Base-by-base conservation (phyloP, 23 red algal genomes). In the Porphyridium purpureum region DNA sequence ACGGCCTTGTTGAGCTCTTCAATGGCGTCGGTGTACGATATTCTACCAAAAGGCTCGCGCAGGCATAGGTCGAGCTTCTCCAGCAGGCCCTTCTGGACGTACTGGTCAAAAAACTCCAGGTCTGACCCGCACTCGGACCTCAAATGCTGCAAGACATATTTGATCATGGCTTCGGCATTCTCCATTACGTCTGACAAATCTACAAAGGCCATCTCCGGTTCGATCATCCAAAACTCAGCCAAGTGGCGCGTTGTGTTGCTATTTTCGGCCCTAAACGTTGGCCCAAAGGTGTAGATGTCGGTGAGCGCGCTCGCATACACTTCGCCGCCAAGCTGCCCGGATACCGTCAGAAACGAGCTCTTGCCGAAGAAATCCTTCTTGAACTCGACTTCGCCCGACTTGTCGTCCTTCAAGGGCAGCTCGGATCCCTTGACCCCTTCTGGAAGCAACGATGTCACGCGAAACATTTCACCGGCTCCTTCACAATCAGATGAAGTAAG, bases 151-250 rank as follows among this genome's bases (percentile, higher is more conserved):
- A 11, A 44, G 9, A 74, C 55, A 29, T 80, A 50, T 20, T 76
- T 76, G 7, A 98, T 50, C 48, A 79, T 79, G 31, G 38, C 62
- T 52, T 98, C 90, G 7, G 90, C 90, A 49, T 86, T 86, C 4
- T 54, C 44, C 90, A 98, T 98, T 47, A 69, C 90, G 57, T 85
- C 90, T 9, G 59, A 36, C 33, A 83, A 58, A 19, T 59, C 31
- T 7, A 80, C 90, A 81, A 98, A 98, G 7, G 90, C 90, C 90
- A 86, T 86, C 49, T 98, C 90, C 0, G 90, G 90, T 55, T 98
- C 90, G 54, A 98, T 83, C 90, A 98, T 98, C 90, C 90, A 98
- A 70, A 98, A 86, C 59, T 98, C 90, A 1, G 90, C 71, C 24
- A 86, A 57, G 54, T 98, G 90, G 28, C 79, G 74, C 2, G 72